Percentiles rank a stretch among this genome's conserved stretches.
These are phyloP conservation scores for Trypanosoma avium DNA, from an alignment of 208 protist genomes.

Conservation along the genomic window DNA sequence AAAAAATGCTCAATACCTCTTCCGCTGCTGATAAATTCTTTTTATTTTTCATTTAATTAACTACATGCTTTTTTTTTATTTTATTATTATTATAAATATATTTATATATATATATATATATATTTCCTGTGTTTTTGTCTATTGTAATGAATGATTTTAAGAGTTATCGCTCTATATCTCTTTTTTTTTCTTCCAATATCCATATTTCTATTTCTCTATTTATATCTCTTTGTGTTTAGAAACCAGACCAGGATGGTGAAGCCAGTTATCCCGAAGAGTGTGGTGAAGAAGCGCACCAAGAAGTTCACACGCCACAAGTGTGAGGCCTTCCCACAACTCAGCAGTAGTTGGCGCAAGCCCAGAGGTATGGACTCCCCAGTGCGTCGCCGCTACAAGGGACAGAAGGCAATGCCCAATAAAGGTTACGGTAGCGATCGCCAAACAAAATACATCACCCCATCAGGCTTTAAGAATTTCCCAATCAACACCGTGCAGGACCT, in stretches of 20 bases:
- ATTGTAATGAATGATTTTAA: neutral
- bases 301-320: constrained; percentile 96
- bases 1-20: too few species aligned
- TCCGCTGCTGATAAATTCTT: too few species aligned
- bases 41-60: too few species aligned
- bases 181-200: too few species aligned
- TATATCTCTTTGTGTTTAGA: constrained; percentile 19
- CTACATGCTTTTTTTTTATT: too few species aligned
- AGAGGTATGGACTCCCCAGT: constrained; percentile 98
- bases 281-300: constrained; percentile 98
- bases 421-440: constrained; percentile 98
- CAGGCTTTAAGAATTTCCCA: constrained; percentile 98
- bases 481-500: constrained; percentile 96
- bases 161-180: neutral
- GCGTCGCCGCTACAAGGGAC: constrained; percentile 97
- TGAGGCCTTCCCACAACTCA: constrained; percentile 94
- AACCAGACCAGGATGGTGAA: constrained; percentile 86
- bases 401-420: constrained; percentile 97
- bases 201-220: constrained; percentile 12
- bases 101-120: too few species aligned
- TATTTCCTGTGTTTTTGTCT: too few species aligned
- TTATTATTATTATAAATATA: too few species aligned
- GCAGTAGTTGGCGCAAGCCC: constrained; percentile 97
- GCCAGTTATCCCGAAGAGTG: constrained; percentile 86
- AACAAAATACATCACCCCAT: constrained; percentile 96